These are phyloP conservation scores for Calonectria naviculata DNA, from an alignment of 2,329 filamentous ascomycete species.

Conservation along the genomic window DNA sequence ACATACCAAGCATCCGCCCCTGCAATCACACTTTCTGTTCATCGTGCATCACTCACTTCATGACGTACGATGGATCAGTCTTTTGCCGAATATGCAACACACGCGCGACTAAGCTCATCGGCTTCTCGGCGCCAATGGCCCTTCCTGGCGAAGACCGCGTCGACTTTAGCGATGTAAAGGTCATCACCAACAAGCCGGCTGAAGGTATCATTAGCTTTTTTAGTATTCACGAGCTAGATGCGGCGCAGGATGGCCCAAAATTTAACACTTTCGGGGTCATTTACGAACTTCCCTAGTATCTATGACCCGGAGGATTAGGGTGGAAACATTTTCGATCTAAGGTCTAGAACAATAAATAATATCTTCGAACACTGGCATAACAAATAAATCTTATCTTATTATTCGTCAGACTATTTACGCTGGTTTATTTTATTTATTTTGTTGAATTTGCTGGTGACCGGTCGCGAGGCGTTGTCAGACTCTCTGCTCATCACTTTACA, in stretches of 20 bases:
- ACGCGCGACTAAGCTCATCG: constrained; percentile 8
- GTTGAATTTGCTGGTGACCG: no score
- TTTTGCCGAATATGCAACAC: constrained; percentile 15
- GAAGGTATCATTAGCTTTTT: background rate
- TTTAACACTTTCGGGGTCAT: background rate
- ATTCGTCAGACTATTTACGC: no score
- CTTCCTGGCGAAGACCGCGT: constrained; percentile 13
- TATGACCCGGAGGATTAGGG: no score
- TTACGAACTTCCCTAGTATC: background rate
- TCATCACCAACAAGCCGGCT: background rate
- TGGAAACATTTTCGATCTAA: no score
- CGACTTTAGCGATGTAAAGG: constrained; percentile 6
- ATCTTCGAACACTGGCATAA: no score
- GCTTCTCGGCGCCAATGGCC: constrained; percentile 23
- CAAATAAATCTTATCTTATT: no score
- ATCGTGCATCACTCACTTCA: constrained; percentile 5
- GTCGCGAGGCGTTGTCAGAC: no score
- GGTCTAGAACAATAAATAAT: no score
- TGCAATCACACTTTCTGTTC: constrained; percentile 22
- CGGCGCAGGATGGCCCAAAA: background rate
- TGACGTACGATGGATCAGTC: constrained; percentile 4
- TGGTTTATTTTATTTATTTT: no score
- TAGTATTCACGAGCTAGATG: background rate
- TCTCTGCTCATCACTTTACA: no score
- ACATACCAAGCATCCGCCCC: constrained; percentile 7